Conservation (phyloP, 1,139 yeast species). For the Pichia sp. region DNA sequence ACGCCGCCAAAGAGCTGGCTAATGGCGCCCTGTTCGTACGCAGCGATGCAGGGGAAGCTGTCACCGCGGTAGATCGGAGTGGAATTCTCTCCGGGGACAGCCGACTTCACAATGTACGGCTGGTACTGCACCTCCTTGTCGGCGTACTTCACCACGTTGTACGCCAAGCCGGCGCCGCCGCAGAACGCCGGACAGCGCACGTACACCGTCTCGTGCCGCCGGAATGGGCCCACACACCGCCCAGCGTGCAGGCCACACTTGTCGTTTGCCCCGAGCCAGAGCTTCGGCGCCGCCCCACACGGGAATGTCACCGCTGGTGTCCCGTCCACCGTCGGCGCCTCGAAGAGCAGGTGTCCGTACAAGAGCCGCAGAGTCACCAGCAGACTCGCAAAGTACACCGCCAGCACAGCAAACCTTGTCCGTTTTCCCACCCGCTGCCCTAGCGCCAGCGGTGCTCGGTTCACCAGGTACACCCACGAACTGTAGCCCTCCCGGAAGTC, state of each 20-base stretch:
- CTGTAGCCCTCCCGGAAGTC: background rate
- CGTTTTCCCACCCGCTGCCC: background rate
- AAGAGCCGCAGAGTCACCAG: background rate
- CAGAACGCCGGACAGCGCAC: conserved; percentile 89
- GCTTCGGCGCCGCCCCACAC: conserved; percentile 40
- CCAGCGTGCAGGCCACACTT: conserved; percentile 71
- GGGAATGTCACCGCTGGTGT: conserved; percentile 35
- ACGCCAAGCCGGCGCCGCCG: conserved; percentile 71
- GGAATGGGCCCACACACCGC: conserved; percentile 40
- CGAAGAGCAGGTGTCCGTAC: conserved; percentile 36
- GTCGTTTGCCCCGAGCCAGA: conserved; percentile 75
- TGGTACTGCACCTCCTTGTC: conserved; percentile 60
- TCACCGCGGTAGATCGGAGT: conserved; percentile 72
- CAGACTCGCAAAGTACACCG: background rate
- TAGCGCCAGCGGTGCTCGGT: background rate
- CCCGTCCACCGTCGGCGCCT: conserved; percentile 20
- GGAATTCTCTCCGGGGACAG: conserved; percentile 25
- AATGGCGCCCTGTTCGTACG: conserved; percentile 76
- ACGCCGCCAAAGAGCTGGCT: conserved; percentile 81
- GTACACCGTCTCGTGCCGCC: conserved; percentile 45
- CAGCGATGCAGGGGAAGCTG: conserved; percentile 86
- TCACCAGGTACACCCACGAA: background rate
- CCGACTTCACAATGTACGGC: conserved; percentile 78
- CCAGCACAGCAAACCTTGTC: background rate
- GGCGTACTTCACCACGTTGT: conserved; percentile 76